phyloP scores from a whole-genome alignment of 2,329 filamentous ascomycete species.

The Pyrenophora seminiperda region DNA sequence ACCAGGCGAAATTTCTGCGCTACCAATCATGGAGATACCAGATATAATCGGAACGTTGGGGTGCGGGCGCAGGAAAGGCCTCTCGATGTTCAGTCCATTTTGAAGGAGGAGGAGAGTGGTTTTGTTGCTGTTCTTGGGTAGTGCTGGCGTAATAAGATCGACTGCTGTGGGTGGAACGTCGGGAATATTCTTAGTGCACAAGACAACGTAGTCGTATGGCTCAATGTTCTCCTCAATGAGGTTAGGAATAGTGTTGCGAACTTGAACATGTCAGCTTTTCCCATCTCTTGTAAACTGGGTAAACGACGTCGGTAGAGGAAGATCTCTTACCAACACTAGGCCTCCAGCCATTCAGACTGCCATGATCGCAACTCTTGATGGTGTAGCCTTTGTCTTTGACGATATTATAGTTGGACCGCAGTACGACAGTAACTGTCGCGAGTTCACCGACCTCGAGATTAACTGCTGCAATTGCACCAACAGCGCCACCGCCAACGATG shows the following conservation, averaged over 20 bases:
- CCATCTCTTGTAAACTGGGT: background rate
- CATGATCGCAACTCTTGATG: constrained; percentile 63
- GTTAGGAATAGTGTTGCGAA: constrained; percentile 57
- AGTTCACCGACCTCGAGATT: constrained; percentile 58
- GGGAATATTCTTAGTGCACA: constrained; percentile 64
- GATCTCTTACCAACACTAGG: constrained; percentile 50
- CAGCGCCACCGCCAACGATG: constrained; percentile 61
- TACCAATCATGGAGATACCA: constrained; percentile 60
- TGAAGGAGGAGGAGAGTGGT: constrained; percentile 64
- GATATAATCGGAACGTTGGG: constrained; percentile 60
- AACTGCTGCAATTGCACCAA: constrained; percentile 62
- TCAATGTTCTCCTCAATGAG: constrained; percentile 40
- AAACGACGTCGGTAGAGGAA: background rate
- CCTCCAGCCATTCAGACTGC: constrained; percentile 55
- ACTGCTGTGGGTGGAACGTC: constrained; percentile 57
- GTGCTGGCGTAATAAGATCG: constrained; percentile 58
- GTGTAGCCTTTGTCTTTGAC: constrained; percentile 57
- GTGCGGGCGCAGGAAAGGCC: constrained; percentile 57
- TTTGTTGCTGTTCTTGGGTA: constrained; percentile 53
- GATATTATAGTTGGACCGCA: constrained; percentile 61
- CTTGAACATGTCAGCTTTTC: constrained; percentile 30
- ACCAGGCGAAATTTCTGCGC: constrained; percentile 55
- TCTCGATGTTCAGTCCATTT: constrained; percentile 69
- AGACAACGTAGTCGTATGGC: constrained; percentile 62
- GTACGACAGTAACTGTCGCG: constrained; percentile 60